Conservation (phyloP, 176 grass and related monocot genomes). For the Elymus sibiricus region DNA sequence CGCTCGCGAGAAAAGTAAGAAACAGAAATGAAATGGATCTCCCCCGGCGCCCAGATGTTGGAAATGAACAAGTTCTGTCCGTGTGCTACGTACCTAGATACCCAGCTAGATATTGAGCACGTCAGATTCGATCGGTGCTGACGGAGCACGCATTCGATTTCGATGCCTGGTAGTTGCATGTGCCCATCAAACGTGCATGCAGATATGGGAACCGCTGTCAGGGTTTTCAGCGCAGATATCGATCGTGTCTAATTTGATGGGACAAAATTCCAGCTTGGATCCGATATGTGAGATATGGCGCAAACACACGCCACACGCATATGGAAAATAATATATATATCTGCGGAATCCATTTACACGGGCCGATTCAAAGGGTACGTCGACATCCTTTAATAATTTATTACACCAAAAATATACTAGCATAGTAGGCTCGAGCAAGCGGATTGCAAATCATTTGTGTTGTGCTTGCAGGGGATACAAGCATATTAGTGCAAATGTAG, state of each 20-base stretch:
- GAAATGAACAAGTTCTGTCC: neutral
- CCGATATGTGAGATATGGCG: neutral
- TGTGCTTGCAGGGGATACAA: neutral
- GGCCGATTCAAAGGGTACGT: neutral
- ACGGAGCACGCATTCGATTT: neutral
- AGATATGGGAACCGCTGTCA: neutral
- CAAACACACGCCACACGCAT: neutral
- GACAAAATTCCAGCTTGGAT: neutral
- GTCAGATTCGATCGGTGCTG: slow-evolving; percentile 23
- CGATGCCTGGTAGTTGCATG: neutral
- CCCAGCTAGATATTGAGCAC: neutral
- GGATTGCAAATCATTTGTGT: neutral
- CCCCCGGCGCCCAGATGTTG: neutral
- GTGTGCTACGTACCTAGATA: neutral
- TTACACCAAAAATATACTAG: neutral
- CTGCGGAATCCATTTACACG: neutral
- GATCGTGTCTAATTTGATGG: neutral
- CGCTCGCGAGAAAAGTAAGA: neutral
- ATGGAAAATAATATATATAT: neutral
- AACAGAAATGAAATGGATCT: neutral
- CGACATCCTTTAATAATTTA: neutral
- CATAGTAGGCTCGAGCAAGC: neutral
- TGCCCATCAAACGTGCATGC: neutral
- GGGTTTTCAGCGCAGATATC: neutral
- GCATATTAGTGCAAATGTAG: too few relatives aligned